Conservation (phyloP, 768 basidiomycete genomes). For the Lactarius hengduanensis region DNA sequence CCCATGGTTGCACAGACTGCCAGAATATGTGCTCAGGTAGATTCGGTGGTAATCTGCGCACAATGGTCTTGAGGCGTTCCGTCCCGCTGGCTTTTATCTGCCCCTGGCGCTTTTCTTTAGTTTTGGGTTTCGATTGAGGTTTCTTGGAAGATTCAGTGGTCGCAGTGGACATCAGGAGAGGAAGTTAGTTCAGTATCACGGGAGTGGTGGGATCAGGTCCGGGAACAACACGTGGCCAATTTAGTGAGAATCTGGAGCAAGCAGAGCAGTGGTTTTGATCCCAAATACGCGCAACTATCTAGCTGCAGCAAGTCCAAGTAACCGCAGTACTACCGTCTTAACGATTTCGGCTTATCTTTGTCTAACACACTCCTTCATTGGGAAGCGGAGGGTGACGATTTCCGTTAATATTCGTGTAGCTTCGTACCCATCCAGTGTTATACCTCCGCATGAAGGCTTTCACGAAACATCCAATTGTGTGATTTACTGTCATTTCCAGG, state of each 20-base stretch:
- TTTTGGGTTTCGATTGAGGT: slow-evolving; percentile 35
- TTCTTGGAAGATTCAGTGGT: slow-evolving; percentile 29
- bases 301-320: too few species aligned
- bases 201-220: neutral
- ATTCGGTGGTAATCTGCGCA: slow-evolving; percentile 86
- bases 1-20: slow-evolving; percentile 86
- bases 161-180: slow-evolving; percentile 21
- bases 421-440: too few species aligned
- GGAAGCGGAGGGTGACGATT: too few species aligned
- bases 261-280: too few species aligned
- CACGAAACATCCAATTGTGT: neutral
- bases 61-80: slow-evolving; percentile 81
- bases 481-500: too few species aligned
- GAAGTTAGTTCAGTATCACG: neutral
- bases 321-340: neutral
- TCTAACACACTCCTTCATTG: too few species aligned
- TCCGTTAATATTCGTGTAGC: neutral
- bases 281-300: too few species aligned
- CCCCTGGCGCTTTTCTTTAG: slow-evolving; percentile 33
- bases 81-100: slow-evolving; percentile 34
- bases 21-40: slow-evolving; percentile 93
- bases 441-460: neutral
- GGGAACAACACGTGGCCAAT: neutral
- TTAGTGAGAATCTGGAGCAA: neutral
- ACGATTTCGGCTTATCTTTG: too few species aligned